Evolutionary conservation across 2,329 filamentous ascomycete species (phyloP).

Genomic region (Aspergillus fumigatiaffinis): DNA sequence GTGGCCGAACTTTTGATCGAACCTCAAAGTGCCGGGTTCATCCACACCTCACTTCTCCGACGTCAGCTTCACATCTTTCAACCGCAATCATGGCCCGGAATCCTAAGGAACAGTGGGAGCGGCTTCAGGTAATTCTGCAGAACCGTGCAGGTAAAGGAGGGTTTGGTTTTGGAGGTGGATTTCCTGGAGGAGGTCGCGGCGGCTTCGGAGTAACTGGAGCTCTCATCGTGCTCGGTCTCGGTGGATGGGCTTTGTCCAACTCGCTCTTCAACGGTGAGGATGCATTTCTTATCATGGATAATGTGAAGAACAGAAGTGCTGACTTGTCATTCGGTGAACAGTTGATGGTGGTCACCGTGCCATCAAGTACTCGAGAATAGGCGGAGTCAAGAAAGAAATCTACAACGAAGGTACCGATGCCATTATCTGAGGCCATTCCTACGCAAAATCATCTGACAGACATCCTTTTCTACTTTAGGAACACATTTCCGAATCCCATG

Average conservation of each 20-base stretch:
- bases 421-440: constrained; percentile 5
- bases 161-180: constrained; percentile 37
- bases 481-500: constrained; percentile 93
- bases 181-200: constrained; percentile 53
- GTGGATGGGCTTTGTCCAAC: constrained; percentile 46
- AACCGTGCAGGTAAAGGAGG: constrained; percentile 49
- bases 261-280: constrained; percentile 63
- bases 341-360: constrained; percentile 98
- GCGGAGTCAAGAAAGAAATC: constrained; percentile 93
- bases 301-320: constrained; percentile 6
- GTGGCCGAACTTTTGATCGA: constrained; percentile 26
- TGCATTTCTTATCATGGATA: neutral
- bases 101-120: constrained; percentile 63
- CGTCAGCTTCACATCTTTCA: constrained; percentile 18
- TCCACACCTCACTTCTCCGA: constrained; percentile 23
- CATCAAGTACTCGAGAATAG: constrained; percentile 94
- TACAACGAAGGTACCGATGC: constrained; percentile 73
- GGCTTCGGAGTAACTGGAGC: constrained; percentile 53
- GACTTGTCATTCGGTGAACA: constrained; percentile 23
- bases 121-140: constrained; percentile 60
- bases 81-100: constrained; percentile 46
- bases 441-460: neutral
- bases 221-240: constrained; percentile 50
- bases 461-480: constrained; percentile 48
- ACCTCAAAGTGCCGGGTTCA: constrained; percentile 17